phyloP scores from a whole-genome alignment of 805 yeast genomes.

The Scheffersomyces stipitis region DNA sequence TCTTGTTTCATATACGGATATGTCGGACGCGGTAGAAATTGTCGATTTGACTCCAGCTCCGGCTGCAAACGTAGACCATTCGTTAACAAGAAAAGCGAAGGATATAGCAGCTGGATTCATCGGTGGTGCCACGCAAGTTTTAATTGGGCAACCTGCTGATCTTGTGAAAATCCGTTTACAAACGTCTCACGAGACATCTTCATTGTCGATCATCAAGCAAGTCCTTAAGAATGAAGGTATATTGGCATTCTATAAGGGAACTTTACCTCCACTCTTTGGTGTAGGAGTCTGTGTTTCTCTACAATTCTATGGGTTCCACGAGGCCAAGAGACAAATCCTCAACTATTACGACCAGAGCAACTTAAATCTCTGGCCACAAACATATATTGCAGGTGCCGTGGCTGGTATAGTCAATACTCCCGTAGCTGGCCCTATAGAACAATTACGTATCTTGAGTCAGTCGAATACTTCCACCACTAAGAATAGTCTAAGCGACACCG shows the following conservation, averaged over 20 bases:
- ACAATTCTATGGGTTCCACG: conserved; percentile 72
- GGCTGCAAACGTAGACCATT: conserved; percentile 29
- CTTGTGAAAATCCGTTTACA: conserved; percentile 44
- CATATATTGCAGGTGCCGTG: conserved; percentile 60
- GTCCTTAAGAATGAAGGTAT: conserved; percentile 43
- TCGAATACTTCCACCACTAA: conserved; percentile 33
- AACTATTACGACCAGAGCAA: conserved; percentile 22
- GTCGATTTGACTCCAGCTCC: not conserved
- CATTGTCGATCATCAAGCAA: conserved; percentile 31
- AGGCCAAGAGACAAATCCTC: conserved; percentile 58
- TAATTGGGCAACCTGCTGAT: conserved; percentile 49
- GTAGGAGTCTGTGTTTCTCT: conserved; percentile 66
- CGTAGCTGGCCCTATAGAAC: conserved; percentile 65
- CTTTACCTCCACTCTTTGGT: conserved; percentile 44
- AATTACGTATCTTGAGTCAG: conserved; percentile 61
- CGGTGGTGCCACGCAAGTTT: conserved; percentile 48
- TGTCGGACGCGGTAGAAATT: not conserved
- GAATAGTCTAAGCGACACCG: conserved; percentile 32
- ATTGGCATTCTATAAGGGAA: conserved; percentile 46
- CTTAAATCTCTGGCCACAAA: conserved; percentile 54
- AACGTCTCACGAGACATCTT: conserved; percentile 32
- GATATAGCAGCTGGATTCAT: conserved; percentile 46
- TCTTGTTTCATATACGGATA: not conserved
- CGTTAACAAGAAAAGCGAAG: conserved; percentile 36
- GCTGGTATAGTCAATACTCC: conserved; percentile 70